Evolutionary conservation across 768 basidiomycete genomes (phyloP).

Genomic region (Agrocybe praecox): DNA sequence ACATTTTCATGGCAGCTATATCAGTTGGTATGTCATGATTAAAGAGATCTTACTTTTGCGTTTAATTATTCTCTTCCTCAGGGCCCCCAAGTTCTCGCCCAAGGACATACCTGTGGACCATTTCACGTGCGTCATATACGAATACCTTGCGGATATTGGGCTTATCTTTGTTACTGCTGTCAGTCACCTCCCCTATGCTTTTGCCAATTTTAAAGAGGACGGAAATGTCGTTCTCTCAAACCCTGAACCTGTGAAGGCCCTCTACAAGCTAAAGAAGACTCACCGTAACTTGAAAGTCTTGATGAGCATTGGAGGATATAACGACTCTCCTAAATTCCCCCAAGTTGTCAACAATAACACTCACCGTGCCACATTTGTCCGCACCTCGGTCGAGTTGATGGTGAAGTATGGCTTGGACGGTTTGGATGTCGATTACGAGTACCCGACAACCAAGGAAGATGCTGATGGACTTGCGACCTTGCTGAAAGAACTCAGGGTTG

Average conservation of each 20-base stretch:
- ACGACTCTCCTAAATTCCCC: slow-evolving; percentile 86
- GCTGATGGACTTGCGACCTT: slow-evolving; percentile 83
- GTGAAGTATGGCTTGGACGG: slow-evolving; percentile 95
- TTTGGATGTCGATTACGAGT: slow-evolving; percentile 92
- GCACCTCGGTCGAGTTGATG: slow-evolving; percentile 73
- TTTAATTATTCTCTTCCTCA: too few species aligned
- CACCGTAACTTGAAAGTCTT: slow-evolving; percentile 82
- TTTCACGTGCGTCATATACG: slow-evolving; percentile 69
- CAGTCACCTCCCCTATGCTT: slow-evolving; percentile 91
- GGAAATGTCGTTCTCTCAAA: too few species aligned
- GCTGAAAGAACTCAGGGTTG: slow-evolving; percentile 72
- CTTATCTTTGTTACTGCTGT: neutral
- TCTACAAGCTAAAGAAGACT: slow-evolving; percentile 88
- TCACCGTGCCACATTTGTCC: slow-evolving; percentile 77
- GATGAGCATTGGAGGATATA: slow-evolving; percentile 95
- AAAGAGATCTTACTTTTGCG: too few species aligned
- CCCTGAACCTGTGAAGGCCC: slow-evolving; percentile 85
- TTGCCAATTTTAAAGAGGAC: too few species aligned
- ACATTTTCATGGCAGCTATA: slow-evolving; percentile 50
- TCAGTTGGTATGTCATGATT: slow-evolving; percentile 72
- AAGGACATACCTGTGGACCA: slow-evolving; percentile 79
- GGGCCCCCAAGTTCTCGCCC: slow-evolving; percentile 92
- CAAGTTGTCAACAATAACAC: slow-evolving; percentile 70
- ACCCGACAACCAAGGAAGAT: slow-evolving; percentile 77
- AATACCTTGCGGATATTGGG: slow-evolving; percentile 3